A percentile compares a stretch with the other conserved stretches of the same genome.
Evolutionary conservation across 192 early-diverging fungal genomes (phyloP).

Genomic region (Lunasporangiospora selenospora): DNA sequence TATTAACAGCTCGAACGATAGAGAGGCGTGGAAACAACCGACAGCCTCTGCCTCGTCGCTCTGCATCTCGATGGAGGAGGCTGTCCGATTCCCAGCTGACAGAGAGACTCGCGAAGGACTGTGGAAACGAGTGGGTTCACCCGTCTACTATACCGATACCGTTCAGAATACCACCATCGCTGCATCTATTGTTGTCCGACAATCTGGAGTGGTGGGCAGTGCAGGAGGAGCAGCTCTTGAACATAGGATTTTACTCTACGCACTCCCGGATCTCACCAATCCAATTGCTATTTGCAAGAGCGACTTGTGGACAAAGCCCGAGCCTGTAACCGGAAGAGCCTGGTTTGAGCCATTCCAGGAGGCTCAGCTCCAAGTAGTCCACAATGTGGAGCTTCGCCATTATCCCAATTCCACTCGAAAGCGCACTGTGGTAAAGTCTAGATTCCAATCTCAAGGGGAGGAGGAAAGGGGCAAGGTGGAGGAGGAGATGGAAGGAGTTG

Average conservation of each 20-base stretch:
- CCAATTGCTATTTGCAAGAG: slow-evolving; percentile 20
- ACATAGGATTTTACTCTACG: slow-evolving; percentile 8
- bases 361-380: not conserved
- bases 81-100: too few species aligned
- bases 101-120: too few species aligned
- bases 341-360: not conserved
- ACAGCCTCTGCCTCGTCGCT: too few species aligned
- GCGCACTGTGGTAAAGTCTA: too few species aligned
- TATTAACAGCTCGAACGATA: too few species aligned
- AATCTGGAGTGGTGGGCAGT: not conserved
- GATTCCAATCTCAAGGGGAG: too few species aligned
- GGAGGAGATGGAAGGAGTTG: too few species aligned
- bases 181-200: slow-evolving; percentile 20
- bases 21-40: too few species aligned
- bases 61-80: too few species aligned
- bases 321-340: not conserved
- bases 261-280: slow-evolving; percentile 19
- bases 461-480: too few species aligned
- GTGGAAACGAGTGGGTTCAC: slow-evolving; percentile 16
- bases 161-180: slow-evolving; percentile 12
- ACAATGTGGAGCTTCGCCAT: slow-evolving; percentile 32
- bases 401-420: too few species aligned
- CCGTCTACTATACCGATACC: slow-evolving; percentile 15
- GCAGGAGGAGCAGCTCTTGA: not conserved
- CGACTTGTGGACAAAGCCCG: slow-evolving; percentile 6